Base-by-base conservation (phyloP, 228 moss, liverwort and hornwort species). In the Sphagnum fallax region DNA sequence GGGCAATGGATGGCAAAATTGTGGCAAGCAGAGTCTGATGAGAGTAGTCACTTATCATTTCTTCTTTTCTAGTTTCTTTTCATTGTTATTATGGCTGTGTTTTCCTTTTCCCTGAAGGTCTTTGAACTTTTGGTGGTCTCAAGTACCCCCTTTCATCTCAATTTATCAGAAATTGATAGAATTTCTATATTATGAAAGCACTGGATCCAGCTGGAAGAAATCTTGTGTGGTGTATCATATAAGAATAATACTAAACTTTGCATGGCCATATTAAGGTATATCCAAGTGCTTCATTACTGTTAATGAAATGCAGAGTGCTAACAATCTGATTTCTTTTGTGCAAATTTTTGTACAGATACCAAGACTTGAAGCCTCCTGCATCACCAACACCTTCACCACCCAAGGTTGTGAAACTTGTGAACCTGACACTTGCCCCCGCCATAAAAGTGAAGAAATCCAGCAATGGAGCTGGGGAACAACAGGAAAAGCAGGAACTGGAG, bases 291-390 rank as follows among this genome's bases (percentile, higher is more conserved):
- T 5, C 11, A n/a, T 16, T 32, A 49, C 18, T 63, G 12, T 51
- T 50, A 32, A 5, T 0, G 49, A 8, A 50, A 50, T 14, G 10
- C 16, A 49, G 4, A 14, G 47, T 48, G 49, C 4, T 61, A 48
- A 47, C 16, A 10, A 14, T 70, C 49, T 14, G 10, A 59, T 4
- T 50, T 61, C 49, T 63, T 1, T 16, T 65, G 53, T 48, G 65
- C 10, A 10, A n/a, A n/a, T n/a, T 51, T 16, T 1, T 60, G 18
- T 8, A 49, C 79, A 86, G 82, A 71, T 80, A 79, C 52, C 77
- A 77, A 5, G 77, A 70, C 63, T 53, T 86, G 63, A 82, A 74
- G 72, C 86, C 86, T 75, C 86, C 82, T 53, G 16, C 83, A 14
- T 80, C 83, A 10, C 75, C 75, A 60, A 79, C 74, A 64, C 76